Percentiles rank a stretch among this genome's conserved stretches.
phyloP scores from a whole-genome alignment of 1,284 basidiomycete species.

The Ceratobasidium sp. region DNA sequence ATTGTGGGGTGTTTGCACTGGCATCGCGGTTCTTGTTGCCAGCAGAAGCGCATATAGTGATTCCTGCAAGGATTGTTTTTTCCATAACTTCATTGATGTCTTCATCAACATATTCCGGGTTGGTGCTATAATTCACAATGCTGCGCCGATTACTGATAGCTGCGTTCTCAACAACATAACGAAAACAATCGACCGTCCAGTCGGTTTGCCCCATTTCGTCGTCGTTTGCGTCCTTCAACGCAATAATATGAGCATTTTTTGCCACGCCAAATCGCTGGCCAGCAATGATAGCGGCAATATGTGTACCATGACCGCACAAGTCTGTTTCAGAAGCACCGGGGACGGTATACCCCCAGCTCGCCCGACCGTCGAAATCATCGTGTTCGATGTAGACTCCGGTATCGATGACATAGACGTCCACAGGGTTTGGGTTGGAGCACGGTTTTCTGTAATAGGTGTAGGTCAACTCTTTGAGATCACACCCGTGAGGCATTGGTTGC shows the following conservation, averaged over 20 bases:
- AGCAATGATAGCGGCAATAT: slow-evolving; percentile 35
- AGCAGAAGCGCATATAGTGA: slow-evolving; percentile 42
- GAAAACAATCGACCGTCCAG: slow-evolving; percentile 22
- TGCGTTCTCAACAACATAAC: slow-evolving; percentile 30
- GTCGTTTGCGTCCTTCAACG: neutral
- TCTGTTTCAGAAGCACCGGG: slow-evolving; percentile 44
- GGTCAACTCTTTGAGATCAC: neutral
- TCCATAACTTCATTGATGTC: slow-evolving; percentile 13
- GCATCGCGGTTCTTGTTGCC: slow-evolving; percentile 49
- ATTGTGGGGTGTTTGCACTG: slow-evolving; percentile 50
- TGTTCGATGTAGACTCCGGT: slow-evolving; percentile 64
- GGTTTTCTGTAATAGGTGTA: neutral
- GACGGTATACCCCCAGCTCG: slow-evolving; percentile 61
- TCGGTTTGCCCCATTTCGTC: neutral
- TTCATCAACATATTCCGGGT: slow-evolving; percentile 22
- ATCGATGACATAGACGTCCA: slow-evolving; percentile 59
- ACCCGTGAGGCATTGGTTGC: neutral
- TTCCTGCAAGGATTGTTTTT: slow-evolving; percentile 24
- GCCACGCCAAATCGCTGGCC: slow-evolving; percentile 33
- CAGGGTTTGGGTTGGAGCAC: slow-evolving; percentile 53
- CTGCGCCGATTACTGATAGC: slow-evolving; percentile 32
- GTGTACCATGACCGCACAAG: slow-evolving; percentile 38
- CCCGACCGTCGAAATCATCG: slow-evolving; percentile 64
- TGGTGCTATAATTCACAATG: slow-evolving; percentile 38
- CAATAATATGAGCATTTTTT: slow-evolving; percentile 13